A percentile compares a stretch with the other conserved stretches of the same genome.
Conservation (phyloP, 495 filamentous ascomycete genomes). For the Penicillium parvum region DNA sequence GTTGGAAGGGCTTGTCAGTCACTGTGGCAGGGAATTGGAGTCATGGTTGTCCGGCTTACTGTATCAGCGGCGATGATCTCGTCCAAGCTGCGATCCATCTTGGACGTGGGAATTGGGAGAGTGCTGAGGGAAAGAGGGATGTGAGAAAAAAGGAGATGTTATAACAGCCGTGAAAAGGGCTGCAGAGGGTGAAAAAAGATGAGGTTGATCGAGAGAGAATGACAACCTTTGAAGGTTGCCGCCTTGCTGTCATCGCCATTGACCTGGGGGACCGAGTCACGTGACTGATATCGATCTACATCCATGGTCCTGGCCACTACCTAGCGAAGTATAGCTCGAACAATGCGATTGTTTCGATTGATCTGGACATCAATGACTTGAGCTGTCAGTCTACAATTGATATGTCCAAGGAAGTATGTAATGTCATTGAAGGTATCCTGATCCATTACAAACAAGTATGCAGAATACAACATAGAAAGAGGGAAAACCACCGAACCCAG, state of each 20-base stretch:
- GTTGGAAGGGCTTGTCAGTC: conserved; percentile 10
- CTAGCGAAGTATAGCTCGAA: no score
- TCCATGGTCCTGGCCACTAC: neutral
- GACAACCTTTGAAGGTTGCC: neutral
- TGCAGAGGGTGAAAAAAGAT: conserved; percentile 1
- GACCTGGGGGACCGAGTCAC: conserved; percentile 3
- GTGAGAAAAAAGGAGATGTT: neutral
- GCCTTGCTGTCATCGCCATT: conserved; percentile 2
- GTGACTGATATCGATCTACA: neutral
- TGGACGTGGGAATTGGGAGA: conserved; percentile 6
- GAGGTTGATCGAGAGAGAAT: no score
- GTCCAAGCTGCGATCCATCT: conserved; percentile 78
- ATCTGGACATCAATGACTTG: no score
- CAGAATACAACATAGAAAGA: conserved; percentile 16
- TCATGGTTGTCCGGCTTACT: conserved; percentile 43
- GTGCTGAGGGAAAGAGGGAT: conserved; percentile 1
- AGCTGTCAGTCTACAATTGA: neutral
- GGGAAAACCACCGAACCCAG: conserved; percentile 23
- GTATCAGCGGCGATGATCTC: conserved; percentile 79
- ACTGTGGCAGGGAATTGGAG: neutral
- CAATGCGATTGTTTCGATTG: no score
- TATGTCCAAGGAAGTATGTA: no score
- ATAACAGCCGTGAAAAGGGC: neutral
- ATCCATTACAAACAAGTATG: conserved; percentile 20
- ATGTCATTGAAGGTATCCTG: conserved; percentile 20